Evolutionary conservation across 1,139 yeast species (phyloP).

Genomic region (Entelexis paramagnoliae): DNA sequence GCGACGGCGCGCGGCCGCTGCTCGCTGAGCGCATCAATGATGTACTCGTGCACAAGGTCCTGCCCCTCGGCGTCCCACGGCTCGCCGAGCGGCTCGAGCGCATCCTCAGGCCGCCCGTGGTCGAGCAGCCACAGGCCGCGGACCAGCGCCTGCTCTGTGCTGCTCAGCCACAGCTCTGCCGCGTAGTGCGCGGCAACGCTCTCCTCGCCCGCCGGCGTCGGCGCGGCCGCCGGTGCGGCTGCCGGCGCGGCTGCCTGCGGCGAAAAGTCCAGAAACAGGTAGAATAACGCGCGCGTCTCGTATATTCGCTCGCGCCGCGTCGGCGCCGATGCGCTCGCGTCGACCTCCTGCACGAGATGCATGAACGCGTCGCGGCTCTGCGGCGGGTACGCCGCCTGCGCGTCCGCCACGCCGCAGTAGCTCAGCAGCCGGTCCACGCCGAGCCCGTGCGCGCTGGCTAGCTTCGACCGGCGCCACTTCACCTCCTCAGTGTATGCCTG

Average conservation of each 20-base stretch:
- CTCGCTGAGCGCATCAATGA: constrained; percentile 13
- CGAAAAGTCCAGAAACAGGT: constrained; percentile 28
- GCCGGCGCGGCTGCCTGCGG: not conserved
- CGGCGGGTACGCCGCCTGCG: constrained; percentile 26
- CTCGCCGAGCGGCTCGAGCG: constrained; percentile 19
- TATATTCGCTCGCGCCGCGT: constrained; percentile 13
- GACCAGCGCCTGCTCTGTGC: constrained; percentile 20
- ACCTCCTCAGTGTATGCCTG: not conserved
- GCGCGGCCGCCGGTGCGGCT: no score
- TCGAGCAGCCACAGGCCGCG: constrained; percentile 21
- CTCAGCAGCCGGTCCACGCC: constrained; percentile 27
- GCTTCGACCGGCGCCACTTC: constrained; percentile 12
- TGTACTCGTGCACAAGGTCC: constrained; percentile 10
- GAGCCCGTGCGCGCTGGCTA: constrained; percentile 19
- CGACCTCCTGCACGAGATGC: constrained; percentile 25
- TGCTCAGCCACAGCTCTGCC: constrained; percentile 24
- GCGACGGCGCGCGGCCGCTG: constrained; percentile 9
- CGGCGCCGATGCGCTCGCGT: constrained; percentile 16
- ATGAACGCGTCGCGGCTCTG: constrained; percentile 20
- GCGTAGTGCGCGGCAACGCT: constrained; percentile 29
- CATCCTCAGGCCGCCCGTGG: constrained; percentile 9
- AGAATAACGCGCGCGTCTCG: constrained; percentile 26
- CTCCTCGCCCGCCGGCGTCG: no score
- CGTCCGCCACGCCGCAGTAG: constrained; percentile 12
- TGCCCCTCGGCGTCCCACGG: constrained; percentile 19